Conservation (phyloP, 2,329 filamentous ascomycete species). For the Verticillium albo-atrum region DNA sequence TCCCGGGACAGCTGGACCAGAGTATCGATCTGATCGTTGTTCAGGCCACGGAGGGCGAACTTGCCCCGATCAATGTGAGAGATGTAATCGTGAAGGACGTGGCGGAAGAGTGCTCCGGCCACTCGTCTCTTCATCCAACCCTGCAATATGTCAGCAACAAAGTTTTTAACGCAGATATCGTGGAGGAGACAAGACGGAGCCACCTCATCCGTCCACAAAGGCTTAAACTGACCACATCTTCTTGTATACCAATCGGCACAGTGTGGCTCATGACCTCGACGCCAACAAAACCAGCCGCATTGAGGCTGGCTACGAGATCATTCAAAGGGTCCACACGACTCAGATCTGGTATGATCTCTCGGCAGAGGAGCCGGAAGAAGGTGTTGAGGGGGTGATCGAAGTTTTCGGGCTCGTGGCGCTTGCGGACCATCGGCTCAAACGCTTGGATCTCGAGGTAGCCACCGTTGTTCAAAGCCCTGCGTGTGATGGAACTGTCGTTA, state of each 20-base stretch:
- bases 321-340: background rate
- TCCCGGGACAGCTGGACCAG: background rate
- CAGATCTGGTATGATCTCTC: background rate
- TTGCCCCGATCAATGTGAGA: background rate
- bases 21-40: background rate
- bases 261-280: background rate
- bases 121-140: background rate
- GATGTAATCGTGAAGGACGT: background rate
- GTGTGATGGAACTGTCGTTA: background rate
- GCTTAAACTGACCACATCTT: background rate
- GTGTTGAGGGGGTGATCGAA: background rate
- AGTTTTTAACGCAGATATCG: too few relatives aligned
- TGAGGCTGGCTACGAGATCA: background rate
- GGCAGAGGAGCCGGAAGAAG: background rate
- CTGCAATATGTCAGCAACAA: background rate
- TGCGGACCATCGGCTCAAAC: background rate
- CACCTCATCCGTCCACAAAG: background rate
- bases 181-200: too few relatives aligned
- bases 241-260: background rate
- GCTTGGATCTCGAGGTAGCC: background rate
- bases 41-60: background rate
- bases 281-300: background rate
- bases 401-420: background rate
- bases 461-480: background rate
- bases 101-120: background rate